Conservation (phyloP, 345 rosid genomes). For the Cardamine occulta region DNA sequence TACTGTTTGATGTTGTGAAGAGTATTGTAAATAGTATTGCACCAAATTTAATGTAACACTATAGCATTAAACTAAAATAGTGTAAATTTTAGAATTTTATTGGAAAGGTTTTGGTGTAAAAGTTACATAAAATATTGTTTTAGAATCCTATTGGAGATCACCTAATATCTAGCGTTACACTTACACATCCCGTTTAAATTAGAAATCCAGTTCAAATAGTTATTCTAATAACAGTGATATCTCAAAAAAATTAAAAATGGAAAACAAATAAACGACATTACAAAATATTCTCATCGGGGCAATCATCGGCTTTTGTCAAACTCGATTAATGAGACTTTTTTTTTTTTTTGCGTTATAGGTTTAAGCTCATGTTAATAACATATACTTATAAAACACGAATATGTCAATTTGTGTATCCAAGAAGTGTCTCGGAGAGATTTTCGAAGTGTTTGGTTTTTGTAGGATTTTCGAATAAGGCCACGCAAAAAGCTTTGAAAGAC, state of each 20-base stretch:
- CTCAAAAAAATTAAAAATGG: background rate
- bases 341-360: conserved; percentile 26
- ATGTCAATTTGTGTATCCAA: conserved; percentile 44
- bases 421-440: conserved; percentile 43
- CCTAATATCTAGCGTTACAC: background rate
- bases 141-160: too few relatives aligned
- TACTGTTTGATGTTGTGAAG: too few relatives aligned
- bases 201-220: background rate
- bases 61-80: too few relatives aligned
- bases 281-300: conserved; percentile 38
- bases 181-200: background rate
- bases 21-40: too few relatives aligned
- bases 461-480: conserved; percentile 44
- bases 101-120: too few relatives aligned
- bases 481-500: conserved; percentile 38
- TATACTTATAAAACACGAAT: conserved; percentile 33
- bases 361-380: conserved; percentile 16
- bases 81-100: too few relatives aligned
- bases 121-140: too few relatives aligned
- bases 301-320: conserved; percentile 36
- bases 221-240: background rate
- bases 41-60: too few relatives aligned
- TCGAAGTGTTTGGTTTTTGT: conserved; percentile 42
- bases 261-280: background rate
- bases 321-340: conserved; percentile 36